A percentile compares a stretch with the other conserved stretches of the same genome.
Conservation (phyloP, 805 yeast genomes). For the Starmera dryadoides region DNA sequence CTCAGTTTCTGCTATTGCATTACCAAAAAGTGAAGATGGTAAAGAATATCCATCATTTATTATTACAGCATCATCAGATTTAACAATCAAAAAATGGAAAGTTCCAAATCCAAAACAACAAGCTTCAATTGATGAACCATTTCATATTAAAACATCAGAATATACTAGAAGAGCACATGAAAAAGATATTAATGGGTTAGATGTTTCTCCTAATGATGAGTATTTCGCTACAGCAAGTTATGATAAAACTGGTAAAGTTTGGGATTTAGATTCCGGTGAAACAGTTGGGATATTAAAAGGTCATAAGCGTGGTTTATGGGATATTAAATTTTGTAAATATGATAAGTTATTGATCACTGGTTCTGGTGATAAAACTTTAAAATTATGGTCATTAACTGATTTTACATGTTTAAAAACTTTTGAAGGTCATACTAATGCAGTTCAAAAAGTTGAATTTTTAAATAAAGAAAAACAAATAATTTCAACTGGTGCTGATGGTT, state of each 20-base stretch:
- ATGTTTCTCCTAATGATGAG: conserved; percentile 85
- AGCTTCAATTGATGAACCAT: conserved; percentile 15
- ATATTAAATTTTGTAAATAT: conserved; percentile 70
- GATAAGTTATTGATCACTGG: conserved; percentile 75
- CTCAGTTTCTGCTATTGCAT: conserved; percentile 73
- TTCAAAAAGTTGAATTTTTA: conserved; percentile 72
- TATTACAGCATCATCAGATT: conserved; percentile 88
- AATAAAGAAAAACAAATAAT: conserved; percentile 61
- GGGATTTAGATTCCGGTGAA: conserved; percentile 87
- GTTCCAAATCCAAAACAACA: conserved; percentile 62
- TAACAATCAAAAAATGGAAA: conserved; percentile 79
- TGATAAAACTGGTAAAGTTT: conserved; percentile 85
- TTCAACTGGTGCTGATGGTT: conserved; percentile 87
- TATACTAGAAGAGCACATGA: conserved; percentile 96
- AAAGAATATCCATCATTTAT: conserved; percentile 50
- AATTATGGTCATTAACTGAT: conserved; percentile 81
- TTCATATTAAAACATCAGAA: conserved; percentile 52
- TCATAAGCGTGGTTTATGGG: conserved; percentile 95
- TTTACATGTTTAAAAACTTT: conserved; percentile 72
- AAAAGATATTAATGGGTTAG: conserved; percentile 87
- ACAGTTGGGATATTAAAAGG: conserved; percentile 78
- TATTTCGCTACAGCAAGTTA: conserved; percentile 89
- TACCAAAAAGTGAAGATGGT: conserved; percentile 36
- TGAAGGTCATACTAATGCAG: conserved; percentile 92
- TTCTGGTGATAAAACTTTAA: conserved; percentile 89